Conservation (phyloP, 768 basidiomycete species). For the Kwoniella pini region DNA sequence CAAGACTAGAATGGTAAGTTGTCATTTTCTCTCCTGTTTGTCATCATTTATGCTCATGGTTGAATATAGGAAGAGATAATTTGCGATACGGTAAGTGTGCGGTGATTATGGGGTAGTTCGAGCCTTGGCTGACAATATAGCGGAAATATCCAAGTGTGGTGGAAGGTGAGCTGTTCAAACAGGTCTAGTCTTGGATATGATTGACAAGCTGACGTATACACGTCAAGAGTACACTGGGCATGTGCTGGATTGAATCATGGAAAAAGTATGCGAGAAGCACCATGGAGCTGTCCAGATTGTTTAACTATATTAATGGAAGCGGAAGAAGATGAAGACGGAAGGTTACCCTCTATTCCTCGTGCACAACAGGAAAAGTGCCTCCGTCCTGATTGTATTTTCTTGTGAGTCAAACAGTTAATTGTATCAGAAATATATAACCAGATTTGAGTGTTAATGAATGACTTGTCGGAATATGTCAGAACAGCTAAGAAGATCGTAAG, state of each 20-base stretch:
- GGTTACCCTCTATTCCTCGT: background rate
- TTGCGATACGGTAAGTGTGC: constrained; percentile 19
- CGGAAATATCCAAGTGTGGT: constrained; percentile 14
- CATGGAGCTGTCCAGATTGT: constrained; percentile 27
- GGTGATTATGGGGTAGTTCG: no score
- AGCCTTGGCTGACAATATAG: no score
- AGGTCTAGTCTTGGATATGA: background rate
- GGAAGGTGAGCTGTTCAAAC: constrained; percentile 13
- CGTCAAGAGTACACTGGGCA: constrained; percentile 20
- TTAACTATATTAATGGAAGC: background rate
- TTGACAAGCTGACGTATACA: background rate
- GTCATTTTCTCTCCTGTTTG: background rate
- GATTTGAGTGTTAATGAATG: no score
- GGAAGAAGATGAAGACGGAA: background rate
- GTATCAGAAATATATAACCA: no score
- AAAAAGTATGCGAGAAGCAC: constrained; percentile 10
- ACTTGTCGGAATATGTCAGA: background rate
- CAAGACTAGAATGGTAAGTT: constrained; percentile 17
- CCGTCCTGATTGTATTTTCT: constrained; percentile 17
- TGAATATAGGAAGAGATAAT: constrained; percentile 8
- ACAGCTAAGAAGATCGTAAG: constrained; percentile 11
- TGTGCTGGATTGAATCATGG: constrained; percentile 19
- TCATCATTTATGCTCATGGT: background rate
- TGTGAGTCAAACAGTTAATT: no score
- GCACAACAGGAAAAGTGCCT: constrained; percentile 24